These are phyloP conservation scores for Ophiostoma piceae DNA, from an alignment of 2,329 filamentous ascomycete species.

Conservation along the genomic window DNA sequence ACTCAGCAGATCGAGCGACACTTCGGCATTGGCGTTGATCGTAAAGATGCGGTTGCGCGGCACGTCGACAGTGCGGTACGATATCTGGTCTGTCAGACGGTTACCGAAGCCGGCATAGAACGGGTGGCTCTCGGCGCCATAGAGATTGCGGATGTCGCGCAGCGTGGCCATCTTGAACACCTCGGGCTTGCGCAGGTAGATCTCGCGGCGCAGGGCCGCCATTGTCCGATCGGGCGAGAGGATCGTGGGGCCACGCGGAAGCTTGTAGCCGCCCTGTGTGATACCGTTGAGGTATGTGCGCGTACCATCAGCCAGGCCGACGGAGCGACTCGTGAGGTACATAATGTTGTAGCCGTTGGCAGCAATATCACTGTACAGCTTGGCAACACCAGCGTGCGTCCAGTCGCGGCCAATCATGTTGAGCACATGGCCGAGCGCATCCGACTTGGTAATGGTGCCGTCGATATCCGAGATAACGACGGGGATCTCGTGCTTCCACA, in stretches of 20 bases:
- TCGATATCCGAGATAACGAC: constrained; percentile 99
- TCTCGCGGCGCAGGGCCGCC: constrained; percentile 82
- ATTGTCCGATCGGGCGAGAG: constrained; percentile 93
- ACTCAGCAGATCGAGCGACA: constrained; percentile 81
- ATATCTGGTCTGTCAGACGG: constrained; percentile 89
- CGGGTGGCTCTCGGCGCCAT: constrained; percentile 68
- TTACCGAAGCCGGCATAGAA: constrained; percentile 99
- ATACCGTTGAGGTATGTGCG: constrained; percentile 86
- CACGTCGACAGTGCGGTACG: constrained; percentile 93
- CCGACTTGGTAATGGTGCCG: constrained; percentile 96
- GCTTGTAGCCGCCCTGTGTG: constrained; percentile 74
- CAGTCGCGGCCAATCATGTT: constrained; percentile 97
- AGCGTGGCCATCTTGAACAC: constrained; percentile 99
- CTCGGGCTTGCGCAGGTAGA: constrained; percentile 93
- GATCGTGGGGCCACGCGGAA: constrained; percentile 89
- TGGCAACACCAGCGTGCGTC: constrained; percentile 95
- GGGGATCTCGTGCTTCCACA: constrained; percentile 85
- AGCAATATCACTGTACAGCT: constrained; percentile 92
- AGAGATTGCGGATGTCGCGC: constrained; percentile 86
- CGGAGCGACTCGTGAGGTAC: constrained; percentile 90
- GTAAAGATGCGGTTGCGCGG: constrained; percentile 89
- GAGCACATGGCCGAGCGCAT: constrained; percentile 86
- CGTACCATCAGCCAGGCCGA: constrained; percentile 88
- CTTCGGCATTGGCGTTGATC: constrained; percentile 96
- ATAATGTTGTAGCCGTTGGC: constrained; percentile 98